Conservation (phyloP, 179 eudicot species). For the Dionaea muscipula region DNA sequence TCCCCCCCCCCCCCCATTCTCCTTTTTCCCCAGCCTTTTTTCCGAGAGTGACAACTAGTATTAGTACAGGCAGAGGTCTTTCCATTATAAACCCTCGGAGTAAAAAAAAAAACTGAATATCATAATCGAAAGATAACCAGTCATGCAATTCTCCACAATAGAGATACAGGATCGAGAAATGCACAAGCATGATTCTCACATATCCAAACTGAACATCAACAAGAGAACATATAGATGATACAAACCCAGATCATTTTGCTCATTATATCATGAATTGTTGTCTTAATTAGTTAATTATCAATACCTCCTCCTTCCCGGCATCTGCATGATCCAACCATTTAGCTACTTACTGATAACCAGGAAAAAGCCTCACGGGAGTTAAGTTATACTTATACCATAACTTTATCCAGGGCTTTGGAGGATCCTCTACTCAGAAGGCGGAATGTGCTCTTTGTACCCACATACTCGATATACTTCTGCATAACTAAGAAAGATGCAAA, state of each 20-base stretch:
- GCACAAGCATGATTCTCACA: too few species aligned
- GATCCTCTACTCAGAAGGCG: conserved; percentile 97
- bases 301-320: conserved; percentile 87
- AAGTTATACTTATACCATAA: conserved; percentile 51
- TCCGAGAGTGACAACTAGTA: too few species aligned
- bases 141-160: too few species aligned
- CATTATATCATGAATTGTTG: conserved; percentile 98
- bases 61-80: too few species aligned
- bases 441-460: conserved; percentile 85
- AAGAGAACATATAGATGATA: conserved; percentile 5
- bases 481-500: conserved; percentile 2
- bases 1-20: too few species aligned
- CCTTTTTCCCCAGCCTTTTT: too few species aligned
- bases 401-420: conserved; percentile 98
- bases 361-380: conserved; percentile 8
- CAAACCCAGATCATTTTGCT: conserved; percentile 90
- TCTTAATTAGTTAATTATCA: conserved; percentile 86
- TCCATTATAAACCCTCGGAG: too few species aligned
- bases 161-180: too few species aligned
- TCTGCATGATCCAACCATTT: conserved; percentile 33
- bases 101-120: too few species aligned
- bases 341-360: conserved; percentile 13
- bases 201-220: too few species aligned
- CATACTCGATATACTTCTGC: conserved; percentile 78
- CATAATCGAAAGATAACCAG: too few species aligned